phyloP scores from a whole-genome alignment of 1,139 yeast genomes.

The Spathaspora sp. region DNA sequence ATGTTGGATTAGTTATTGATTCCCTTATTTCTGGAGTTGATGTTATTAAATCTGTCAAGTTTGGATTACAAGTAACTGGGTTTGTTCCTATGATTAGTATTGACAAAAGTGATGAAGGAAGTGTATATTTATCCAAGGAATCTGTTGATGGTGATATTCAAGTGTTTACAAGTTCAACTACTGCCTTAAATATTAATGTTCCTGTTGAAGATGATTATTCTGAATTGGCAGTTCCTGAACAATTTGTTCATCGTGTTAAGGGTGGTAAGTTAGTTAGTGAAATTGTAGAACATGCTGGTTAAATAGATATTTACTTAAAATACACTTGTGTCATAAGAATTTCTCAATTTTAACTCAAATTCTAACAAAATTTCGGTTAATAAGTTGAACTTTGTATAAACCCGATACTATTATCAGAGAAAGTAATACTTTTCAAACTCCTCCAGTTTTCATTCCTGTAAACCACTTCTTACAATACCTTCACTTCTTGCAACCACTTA shows the following conservation, averaged over 20 bases:
- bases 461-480: too few species aligned
- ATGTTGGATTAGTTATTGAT: constrained; percentile 77
- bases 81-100: constrained; percentile 77
- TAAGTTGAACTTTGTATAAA: too few species aligned
- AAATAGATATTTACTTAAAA: background rate
- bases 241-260: constrained; percentile 61
- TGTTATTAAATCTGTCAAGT: constrained; percentile 74
- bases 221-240: constrained; percentile 87
- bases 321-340: too few species aligned
- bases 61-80: constrained; percentile 84
- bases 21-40: constrained; percentile 87
- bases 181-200: constrained; percentile 80
- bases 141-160: constrained; percentile 64
- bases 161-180: constrained; percentile 78
- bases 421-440: too few species aligned
- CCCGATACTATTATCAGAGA: too few species aligned
- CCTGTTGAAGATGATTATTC: constrained; percentile 60
- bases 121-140: constrained; percentile 70
- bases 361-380: too few species aligned
- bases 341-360: too few species aligned
- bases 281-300: constrained; percentile 51
- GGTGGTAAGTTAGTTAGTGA: constrained; percentile 42
- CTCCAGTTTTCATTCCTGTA: too few species aligned
- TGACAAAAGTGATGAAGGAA: constrained; percentile 88
- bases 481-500: background rate